Percentiles rank a stretch among this genome's conserved stretches.
phyloP scores from a whole-genome alignment of 352 stramenopile species.

The Globisporangium spinosum region DNA sequence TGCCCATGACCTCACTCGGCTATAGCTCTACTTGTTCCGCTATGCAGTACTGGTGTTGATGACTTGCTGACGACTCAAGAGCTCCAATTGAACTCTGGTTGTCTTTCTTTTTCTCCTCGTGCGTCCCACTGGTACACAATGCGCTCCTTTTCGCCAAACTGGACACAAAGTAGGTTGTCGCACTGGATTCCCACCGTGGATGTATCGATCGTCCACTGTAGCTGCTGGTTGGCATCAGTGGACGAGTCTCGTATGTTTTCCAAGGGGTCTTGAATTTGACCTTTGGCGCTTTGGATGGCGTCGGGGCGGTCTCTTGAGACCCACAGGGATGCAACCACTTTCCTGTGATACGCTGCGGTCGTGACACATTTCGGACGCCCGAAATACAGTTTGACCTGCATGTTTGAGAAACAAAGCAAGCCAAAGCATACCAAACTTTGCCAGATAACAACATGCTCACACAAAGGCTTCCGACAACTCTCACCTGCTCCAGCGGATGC shows the following conservation, averaged over 20 bases:
- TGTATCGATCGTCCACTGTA: slow-evolving; percentile 10
- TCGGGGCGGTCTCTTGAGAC: slow-evolving; percentile 18
- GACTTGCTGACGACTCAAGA: background rate
- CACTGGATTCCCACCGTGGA: slow-evolving; percentile 12
- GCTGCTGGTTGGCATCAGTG: background rate
- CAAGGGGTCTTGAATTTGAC: slow-evolving; percentile 4
- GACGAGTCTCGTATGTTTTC: background rate
- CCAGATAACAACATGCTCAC: too few species aligned
- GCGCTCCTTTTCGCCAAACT: slow-evolving; percentile 5
- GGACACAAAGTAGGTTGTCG: slow-evolving; percentile 7
- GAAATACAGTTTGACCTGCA: slow-evolving; percentile 11
- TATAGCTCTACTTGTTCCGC: background rate
- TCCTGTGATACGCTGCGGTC: background rate
- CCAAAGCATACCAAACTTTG: background rate
- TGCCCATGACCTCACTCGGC: slow-evolving; percentile 10
- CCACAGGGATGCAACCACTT: slow-evolving; percentile 17
- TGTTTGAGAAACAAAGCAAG: background rate
- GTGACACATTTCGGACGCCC: slow-evolving; percentile 17
- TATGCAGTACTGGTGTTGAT: slow-evolving; percentile 9
- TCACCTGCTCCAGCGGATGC: slow-evolving; percentile 18
- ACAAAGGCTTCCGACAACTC: background rate
- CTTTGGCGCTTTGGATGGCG: background rate
- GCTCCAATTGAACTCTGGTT: background rate
- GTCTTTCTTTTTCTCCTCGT: background rate
- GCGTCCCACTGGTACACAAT: slow-evolving; percentile 17